Base-by-base conservation (phyloP, 306 rosid genomes). In the Amphicarpaea edgeworthii region DNA sequence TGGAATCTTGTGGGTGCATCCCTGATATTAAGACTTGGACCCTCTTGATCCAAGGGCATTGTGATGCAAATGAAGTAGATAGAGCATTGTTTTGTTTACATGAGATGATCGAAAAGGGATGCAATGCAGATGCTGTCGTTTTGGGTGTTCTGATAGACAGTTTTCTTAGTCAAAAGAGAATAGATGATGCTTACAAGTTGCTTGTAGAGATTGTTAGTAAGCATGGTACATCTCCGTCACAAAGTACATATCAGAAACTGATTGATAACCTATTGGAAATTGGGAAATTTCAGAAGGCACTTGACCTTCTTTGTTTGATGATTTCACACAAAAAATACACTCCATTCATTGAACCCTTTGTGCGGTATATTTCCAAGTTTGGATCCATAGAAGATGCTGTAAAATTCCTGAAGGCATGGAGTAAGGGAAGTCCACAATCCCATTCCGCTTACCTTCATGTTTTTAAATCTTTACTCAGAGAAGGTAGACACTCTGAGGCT, bases 11-110 rank as follows among this genome's bases (percentile, higher is more conserved):
- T 73, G 98, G 96, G 30, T 89, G 93, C 72, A 68, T 77, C 72
- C 96, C 98, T 45, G 97, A 95, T 83, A 72, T 87, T 70, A 92
- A 85, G 83, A 92, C 98, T 42, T 90, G 97, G 98, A 89, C 97
- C 66, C 78, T 92, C 84, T 89, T 95, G 84, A 90, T 95, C 75
- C 91, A 87, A 77, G 98, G 98, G 60, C 87, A 87, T 82, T 92
- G 97, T 86, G 61, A 74, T 45, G 91, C 89, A 53, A 72, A 86
- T 75, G 91, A 92, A 83, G 85, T 85, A 24, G 91, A 89, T 9
- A 51, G 69, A 30, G 97, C 97, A 3, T 85, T 90, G 24, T 54
- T 83, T 70, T 86, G 88, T 83, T 89, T 87, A 9, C 62, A 83
- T 14, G 86, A 72, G 86, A 90, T 92, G 98, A 79, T 86, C 41